These are phyloP conservation scores for Pseudogymnoascus sp. DNA, from an alignment of 2,329 filamentous ascomycete species.

Conservation along the genomic window DNA sequence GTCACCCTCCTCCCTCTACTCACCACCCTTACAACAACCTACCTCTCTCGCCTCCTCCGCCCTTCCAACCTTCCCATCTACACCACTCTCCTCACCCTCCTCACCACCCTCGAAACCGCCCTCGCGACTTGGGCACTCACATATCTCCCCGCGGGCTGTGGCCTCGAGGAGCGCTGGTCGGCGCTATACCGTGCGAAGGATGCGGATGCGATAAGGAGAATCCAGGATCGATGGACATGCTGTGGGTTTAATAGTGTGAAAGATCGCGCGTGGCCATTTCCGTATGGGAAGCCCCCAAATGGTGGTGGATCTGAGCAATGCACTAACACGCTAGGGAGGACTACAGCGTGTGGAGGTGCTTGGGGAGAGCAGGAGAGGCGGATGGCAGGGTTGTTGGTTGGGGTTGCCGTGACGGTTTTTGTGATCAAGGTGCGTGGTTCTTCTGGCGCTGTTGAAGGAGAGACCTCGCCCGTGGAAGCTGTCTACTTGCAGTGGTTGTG, in stretches of 20 bases:
- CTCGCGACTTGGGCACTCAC: conserved; percentile 25
- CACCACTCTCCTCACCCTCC: conserved; percentile 23
- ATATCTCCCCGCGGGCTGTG: conserved; percentile 35
- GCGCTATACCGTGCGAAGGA: conserved; percentile 44
- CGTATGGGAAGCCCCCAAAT: conserved; percentile 12
- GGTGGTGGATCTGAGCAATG: conserved; percentile 31
- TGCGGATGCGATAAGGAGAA: conserved; percentile 39
- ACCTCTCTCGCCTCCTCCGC: not conserved
- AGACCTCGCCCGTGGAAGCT: not conserved
- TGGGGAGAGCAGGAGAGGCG: conserved; percentile 50
- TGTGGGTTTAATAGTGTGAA: conserved; percentile 51
- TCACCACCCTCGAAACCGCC: conserved; percentile 26
- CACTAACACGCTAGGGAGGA: conserved; percentile 36
- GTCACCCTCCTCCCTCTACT: conserved; percentile 24
- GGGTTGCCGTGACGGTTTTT: conserved; percentile 43
- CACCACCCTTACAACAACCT: conserved; percentile 20
- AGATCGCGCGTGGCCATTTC: conserved; percentile 58
- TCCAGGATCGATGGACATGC: conserved; percentile 59
- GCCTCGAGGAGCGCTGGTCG: conserved; percentile 48
- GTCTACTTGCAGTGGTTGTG: not conserved
- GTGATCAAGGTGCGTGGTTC: conserved; percentile 44
- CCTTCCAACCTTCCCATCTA: conserved; percentile 12
- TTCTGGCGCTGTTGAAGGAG: not conserved
- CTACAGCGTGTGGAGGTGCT: conserved; percentile 38
- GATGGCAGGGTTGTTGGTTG: conserved; percentile 46